Percentiles rank a stretch among this genome's conserved stretches.
Evolutionary conservation across 306 rosid species (phyloP).

Genomic region (Fragaria iinumae): DNA sequence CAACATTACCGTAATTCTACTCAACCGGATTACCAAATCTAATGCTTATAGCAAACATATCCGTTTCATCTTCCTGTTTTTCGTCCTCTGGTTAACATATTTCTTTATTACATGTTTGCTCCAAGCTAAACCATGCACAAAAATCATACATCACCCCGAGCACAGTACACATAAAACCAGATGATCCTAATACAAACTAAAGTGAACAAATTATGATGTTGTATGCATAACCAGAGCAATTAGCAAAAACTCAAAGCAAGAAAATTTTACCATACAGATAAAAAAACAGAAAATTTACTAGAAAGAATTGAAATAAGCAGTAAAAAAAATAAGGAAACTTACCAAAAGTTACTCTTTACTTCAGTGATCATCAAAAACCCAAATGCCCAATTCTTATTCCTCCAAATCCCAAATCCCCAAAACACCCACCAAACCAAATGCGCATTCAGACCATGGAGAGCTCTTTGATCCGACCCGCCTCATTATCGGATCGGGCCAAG

Average conservation of each 20-base stretch:
- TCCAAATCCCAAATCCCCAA: background rate
- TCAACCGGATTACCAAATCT: background rate
- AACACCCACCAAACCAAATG: background rate
- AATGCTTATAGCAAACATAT: background rate
- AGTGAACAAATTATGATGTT: background rate
- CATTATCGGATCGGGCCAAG: conserved; percentile 19
- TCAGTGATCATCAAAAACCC: background rate
- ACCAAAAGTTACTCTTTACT: conserved; percentile 3
- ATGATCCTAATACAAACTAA: background rate
- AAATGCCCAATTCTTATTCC: background rate
- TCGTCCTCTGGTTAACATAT: background rate
- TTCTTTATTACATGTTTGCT: background rate
- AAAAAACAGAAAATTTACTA: no score
- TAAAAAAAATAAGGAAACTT: background rate
- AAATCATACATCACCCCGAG: background rate
- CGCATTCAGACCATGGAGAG: conserved; percentile 48
- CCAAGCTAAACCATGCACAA: background rate
- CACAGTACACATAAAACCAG: no score
- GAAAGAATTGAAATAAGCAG: background rate
- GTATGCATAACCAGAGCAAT: background rate
- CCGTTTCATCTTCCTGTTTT: background rate
- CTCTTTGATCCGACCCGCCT: conserved; percentile 27
- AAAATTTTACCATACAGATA: background rate
- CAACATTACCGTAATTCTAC: background rate
- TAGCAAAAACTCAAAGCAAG: background rate